These are phyloP conservation scores for Salix viminalis DNA, from an alignment of 345 rosid species.

Conservation along the genomic window DNA sequence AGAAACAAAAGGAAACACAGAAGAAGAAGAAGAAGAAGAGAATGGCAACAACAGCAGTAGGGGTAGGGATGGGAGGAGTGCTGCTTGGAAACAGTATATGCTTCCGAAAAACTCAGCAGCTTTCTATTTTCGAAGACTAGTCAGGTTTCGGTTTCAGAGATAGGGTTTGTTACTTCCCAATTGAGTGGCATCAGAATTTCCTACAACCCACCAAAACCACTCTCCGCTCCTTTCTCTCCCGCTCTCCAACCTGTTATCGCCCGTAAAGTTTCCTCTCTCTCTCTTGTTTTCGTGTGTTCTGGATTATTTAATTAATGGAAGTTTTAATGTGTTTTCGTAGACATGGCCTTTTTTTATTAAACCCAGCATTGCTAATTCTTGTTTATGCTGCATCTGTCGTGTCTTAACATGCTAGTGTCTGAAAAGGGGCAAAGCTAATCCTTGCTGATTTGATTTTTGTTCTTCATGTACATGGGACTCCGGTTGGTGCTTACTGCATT, in stretches of 20 bases:
- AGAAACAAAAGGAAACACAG: background rate
- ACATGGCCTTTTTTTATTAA: too few species aligned
- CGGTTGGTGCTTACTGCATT: background rate
- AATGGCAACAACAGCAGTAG: slow-evolving; percentile 35
- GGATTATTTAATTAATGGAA: background rate
- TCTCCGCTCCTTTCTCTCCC: slow-evolving; percentile 38
- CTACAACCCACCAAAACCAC: slow-evolving; percentile 20
- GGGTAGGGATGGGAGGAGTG: slow-evolving; percentile 22
- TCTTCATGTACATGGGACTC: background rate
- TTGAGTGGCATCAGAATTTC: slow-evolving; percentile 62
- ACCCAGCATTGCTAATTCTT: background rate
- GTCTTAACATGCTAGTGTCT: background rate
- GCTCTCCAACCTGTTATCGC: slow-evolving; percentile 60
- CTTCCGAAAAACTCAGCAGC: slow-evolving; percentile 27
- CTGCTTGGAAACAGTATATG: slow-evolving; percentile 27
- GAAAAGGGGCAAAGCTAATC: background rate
- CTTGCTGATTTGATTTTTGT: background rate
- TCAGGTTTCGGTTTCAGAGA: slow-evolving; percentile 18
- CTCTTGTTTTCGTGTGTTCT: background rate
- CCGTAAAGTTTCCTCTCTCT: slow-evolving; percentile 36
- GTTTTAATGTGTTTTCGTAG: background rate
- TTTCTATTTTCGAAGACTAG: slow-evolving; percentile 7
- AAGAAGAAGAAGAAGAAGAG: background rate
- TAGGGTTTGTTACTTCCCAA: slow-evolving; percentile 64
- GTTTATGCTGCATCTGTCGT: too few species aligned